A percentile compares a stretch with the other conserved stretches of the same genome.
These are phyloP conservation scores for Lachancea cidri DNA, from an alignment of 805 yeast genomes.

Conservation along the genomic window DNA sequence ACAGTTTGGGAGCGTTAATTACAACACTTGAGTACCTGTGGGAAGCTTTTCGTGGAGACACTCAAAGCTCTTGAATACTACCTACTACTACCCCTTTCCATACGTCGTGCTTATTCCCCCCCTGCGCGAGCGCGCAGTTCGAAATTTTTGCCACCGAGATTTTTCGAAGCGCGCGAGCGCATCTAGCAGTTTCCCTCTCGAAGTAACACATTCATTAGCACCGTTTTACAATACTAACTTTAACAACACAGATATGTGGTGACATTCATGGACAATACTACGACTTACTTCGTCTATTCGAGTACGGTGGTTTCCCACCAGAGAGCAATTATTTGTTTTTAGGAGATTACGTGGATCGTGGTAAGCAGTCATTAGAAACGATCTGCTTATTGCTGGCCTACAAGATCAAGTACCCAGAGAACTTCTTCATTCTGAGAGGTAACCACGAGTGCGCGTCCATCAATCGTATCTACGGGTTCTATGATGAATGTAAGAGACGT, in stretches of 20 bases:
- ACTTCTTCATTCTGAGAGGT: conserved; percentile 93
- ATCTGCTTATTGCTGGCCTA: conserved; percentile 90
- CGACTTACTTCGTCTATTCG: conserved; percentile 89
- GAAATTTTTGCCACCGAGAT: background rate
- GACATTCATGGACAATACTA: conserved; percentile 98
- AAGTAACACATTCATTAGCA: background rate
- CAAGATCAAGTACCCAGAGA: conserved; percentile 97
- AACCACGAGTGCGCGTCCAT: conserved; percentile 98
- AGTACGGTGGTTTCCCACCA: conserved; percentile 98
- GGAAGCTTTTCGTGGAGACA: too few relatives aligned
- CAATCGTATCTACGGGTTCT: conserved; percentile 95
- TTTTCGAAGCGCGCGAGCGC: background rate
- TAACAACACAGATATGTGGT: conserved; percentile 63
- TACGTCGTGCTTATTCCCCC: too few relatives aligned
- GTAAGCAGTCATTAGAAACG: conserved; percentile 94
- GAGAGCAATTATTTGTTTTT: conserved; percentile 93
- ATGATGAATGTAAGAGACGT: conserved; percentile 98
- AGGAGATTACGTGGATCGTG: conserved; percentile 98
- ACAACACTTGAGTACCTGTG: too few relatives aligned
- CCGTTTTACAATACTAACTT: conserved; percentile 5
- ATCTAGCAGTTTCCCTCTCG: background rate
- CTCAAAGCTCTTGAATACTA: too few relatives aligned
- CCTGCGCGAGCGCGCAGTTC: background rate
- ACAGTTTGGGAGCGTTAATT: too few relatives aligned
- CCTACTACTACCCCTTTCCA: too few relatives aligned